A percentile compares a stretch with the other conserved stretches of the same genome.
These are phyloP conservation scores for Daldinia loculata DNA, from an alignment of 495 filamentous ascomycete species.

Conservation along the genomic window DNA sequence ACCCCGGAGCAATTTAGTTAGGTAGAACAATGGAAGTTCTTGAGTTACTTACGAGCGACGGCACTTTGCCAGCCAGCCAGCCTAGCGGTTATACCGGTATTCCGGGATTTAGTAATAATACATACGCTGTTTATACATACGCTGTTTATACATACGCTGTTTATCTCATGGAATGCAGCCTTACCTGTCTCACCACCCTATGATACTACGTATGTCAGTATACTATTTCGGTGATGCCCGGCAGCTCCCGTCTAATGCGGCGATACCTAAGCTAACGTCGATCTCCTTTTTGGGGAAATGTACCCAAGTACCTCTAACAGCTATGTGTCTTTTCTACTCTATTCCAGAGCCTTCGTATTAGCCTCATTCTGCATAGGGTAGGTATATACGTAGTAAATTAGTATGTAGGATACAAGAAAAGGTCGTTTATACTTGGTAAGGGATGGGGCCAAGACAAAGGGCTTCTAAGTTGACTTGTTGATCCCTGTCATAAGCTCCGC, in stretches of 20 bases:
- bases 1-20: constrained; percentile 35
- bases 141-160: no score
- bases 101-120: constrained; percentile 1
- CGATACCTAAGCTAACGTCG: constrained; percentile 9
- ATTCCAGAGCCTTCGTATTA: constrained; percentile 26
- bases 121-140: no score
- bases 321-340: constrained; percentile 14
- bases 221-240: constrained; percentile 12
- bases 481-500: constrained; percentile 37
- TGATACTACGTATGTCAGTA: neutral
- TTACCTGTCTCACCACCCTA: constrained; percentile 17
- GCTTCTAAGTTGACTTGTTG: constrained; percentile 20
- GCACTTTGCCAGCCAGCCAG: neutral
- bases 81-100: constrained; percentile 3
- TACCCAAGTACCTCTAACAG: constrained; percentile 3
- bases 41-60: constrained; percentile 3
- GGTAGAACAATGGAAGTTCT: constrained; percentile 26
- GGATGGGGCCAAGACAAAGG: constrained; percentile 21
- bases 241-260: constrained; percentile 25
- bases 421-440: constrained; percentile 1
- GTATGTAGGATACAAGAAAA: neutral
- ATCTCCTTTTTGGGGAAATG: neutral
- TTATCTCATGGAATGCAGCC: constrained; percentile 17
- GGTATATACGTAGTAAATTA: neutral
- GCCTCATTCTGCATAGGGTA: neutral